A percentile compares a stretch with the other conserved stretches of the same genome.
Evolutionary conservation across 495 filamentous ascomycete genomes (phyloP).

Genomic region (Penicillium angulare): DNA sequence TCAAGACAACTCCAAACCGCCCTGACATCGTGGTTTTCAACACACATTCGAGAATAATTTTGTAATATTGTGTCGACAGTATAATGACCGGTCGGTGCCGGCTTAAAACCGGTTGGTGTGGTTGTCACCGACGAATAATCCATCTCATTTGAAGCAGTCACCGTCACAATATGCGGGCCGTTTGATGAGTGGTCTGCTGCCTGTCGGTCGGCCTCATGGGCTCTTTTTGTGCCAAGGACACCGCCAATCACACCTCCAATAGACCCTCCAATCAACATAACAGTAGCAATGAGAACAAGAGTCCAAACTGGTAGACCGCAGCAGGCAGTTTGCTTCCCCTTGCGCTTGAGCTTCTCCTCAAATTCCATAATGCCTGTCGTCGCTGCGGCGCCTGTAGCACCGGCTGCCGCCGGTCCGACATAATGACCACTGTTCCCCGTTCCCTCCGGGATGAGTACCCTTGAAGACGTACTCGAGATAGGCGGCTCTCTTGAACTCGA

Average conservation of each 20-base stretch:
- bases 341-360: conserved; percentile 56
- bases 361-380: conserved; percentile 43
- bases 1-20: conserved; percentile 68
- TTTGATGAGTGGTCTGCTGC: conserved; percentile 8
- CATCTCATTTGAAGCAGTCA: conserved; percentile 55
- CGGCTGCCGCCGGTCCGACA: background rate
- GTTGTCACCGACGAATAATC: conserved; percentile 63
- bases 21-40: conserved; percentile 56
- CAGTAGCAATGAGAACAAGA: conserved; percentile 51
- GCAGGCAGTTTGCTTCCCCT: conserved; percentile 55
- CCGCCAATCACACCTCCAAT: conserved; percentile 64
- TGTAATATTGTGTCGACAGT: conserved; percentile 57
- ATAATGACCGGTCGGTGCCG: conserved; percentile 65
- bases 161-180: conserved; percentile 43
- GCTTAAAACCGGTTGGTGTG: conserved; percentile 55
- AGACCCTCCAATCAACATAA: conserved; percentile 55
- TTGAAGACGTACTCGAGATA: conserved; percentile 49
- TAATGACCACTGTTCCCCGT: conserved; percentile 7
- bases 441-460: conserved; percentile 24
- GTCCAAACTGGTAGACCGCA: conserved; percentile 72
- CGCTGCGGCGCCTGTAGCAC: conserved; percentile 1
- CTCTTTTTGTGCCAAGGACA: conserved; percentile 44
- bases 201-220: conserved; percentile 26
- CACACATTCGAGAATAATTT: conserved; percentile 62
- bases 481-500: conserved; percentile 25